Evolutionary conservation across 2,329 filamentous ascomycete species (phyloP).

Genomic region (Penicillium italicum): DNA sequence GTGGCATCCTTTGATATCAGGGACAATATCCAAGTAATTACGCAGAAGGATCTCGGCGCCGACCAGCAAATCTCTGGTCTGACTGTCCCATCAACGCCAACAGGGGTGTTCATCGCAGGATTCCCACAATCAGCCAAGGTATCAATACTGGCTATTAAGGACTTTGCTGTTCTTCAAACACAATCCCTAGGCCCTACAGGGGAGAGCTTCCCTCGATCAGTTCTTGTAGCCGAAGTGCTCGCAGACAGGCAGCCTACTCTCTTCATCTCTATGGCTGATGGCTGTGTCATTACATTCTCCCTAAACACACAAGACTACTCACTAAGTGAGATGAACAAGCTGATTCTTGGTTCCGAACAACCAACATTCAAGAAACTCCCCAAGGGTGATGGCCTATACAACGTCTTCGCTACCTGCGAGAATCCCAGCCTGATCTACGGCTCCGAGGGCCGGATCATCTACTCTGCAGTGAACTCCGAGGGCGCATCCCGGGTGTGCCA

Average conservation of each 20-base stretch:
- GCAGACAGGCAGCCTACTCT: slow-evolving; percentile 66
- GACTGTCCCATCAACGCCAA: slow-evolving; percentile 63
- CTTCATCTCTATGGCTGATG: slow-evolving; percentile 88
- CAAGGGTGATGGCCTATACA: slow-evolving; percentile 62
- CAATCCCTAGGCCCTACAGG: slow-evolving; percentile 63
- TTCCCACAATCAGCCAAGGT: slow-evolving; percentile 84
- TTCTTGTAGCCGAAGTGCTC: slow-evolving; percentile 75
- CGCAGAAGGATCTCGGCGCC: slow-evolving; percentile 58
- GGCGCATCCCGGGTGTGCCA: slow-evolving; percentile 76
- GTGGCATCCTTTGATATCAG: slow-evolving; percentile 66
- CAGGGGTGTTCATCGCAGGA: slow-evolving; percentile 70
- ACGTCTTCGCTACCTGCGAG: slow-evolving; percentile 89
- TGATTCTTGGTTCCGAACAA: slow-evolving; percentile 80
- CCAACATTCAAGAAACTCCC: slow-evolving; percentile 77
- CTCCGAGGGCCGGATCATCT: slow-evolving; percentile 80
- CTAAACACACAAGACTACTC: slow-evolving; percentile 60
- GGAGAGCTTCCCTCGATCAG: slow-evolving; percentile 75
- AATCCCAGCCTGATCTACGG: slow-evolving; percentile 92
- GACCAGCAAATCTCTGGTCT: slow-evolving; percentile 82
- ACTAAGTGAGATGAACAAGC: slow-evolving; percentile 71
- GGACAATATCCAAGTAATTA: slow-evolving; percentile 55
- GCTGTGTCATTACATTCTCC: slow-evolving; percentile 79
- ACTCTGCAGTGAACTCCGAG: slow-evolving; percentile 89
- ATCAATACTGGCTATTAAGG: slow-evolving; percentile 66
- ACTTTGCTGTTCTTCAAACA: slow-evolving; percentile 62